Conservation (phyloP, 495 filamentous ascomycete genomes). For the Aspergillus kassunensis region DNA sequence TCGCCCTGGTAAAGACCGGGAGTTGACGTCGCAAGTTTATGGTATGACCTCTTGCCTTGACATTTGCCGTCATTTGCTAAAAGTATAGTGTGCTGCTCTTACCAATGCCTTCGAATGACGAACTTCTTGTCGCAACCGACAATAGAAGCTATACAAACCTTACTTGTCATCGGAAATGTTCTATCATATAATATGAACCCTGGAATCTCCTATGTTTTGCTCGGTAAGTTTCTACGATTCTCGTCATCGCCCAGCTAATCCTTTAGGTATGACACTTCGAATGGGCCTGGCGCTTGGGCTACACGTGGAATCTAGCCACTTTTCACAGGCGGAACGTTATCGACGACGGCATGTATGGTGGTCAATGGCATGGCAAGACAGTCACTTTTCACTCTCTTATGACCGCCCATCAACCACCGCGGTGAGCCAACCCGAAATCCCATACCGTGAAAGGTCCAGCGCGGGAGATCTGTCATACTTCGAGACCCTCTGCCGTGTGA, state of each 20-base stretch:
- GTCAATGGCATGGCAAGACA: constrained; percentile 62
- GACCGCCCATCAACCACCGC: constrained; percentile 53
- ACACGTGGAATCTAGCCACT: constrained; percentile 49
- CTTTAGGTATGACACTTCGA: constrained; percentile 49
- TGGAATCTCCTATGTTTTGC: constrained; percentile 56
- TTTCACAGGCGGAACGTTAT: constrained; percentile 37
- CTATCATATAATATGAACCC: constrained; percentile 64
- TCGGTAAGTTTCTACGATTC: constrained; percentile 30
- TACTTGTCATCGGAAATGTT: constrained; percentile 57
- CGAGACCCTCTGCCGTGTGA: constrained; percentile 51
- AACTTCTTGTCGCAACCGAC: constrained; percentile 59
- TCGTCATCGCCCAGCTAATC: background rate
- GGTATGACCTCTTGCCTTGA: constrained; percentile 28
- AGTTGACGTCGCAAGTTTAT: constrained; percentile 57
- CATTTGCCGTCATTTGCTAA: constrained; percentile 6
- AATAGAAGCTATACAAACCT: constrained; percentile 54
- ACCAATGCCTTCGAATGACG: constrained; percentile 59
- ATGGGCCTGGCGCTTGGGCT: constrained; percentile 56
- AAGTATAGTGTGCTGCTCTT: constrained; percentile 53
- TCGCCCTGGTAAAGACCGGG: constrained; percentile 55
- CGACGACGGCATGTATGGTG: constrained; percentile 48
- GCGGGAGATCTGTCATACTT: constrained; percentile 46
- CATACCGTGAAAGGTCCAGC: constrained; percentile 35
- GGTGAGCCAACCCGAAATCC: constrained; percentile 46
- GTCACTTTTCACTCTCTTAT: constrained; percentile 57